phyloP scores from a whole-genome alignment of 1,284 basidiomycete species.

The Ceratobasidium sp. region DNA sequence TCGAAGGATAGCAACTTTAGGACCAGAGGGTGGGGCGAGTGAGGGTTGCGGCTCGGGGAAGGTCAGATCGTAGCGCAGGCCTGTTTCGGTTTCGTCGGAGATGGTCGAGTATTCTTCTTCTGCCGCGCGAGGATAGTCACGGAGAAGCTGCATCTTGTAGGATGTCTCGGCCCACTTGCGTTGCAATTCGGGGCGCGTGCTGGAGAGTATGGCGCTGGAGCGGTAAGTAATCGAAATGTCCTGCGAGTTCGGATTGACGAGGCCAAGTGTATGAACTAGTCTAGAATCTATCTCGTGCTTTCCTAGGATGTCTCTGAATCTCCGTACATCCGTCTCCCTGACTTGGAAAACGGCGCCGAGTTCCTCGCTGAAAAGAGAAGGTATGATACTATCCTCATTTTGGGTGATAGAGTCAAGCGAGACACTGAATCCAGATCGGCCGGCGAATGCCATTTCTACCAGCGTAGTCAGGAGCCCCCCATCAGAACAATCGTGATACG shows the following conservation, averaged over 20 bases:
- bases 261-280: constrained; percentile 77
- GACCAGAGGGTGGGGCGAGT: constrained; percentile 57
- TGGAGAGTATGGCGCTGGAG: constrained; percentile 64
- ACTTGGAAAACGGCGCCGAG: constrained; percentile 93
- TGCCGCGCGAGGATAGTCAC: constrained; percentile 82
- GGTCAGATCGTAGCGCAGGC: constrained; percentile 71
- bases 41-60: constrained; percentile 44
- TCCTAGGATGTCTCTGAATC: constrained; percentile 68
- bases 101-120: constrained; percentile 86
- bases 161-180: constrained; percentile 93
- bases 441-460: constrained; percentile 97
- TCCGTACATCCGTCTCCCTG: constrained; percentile 62
- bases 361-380: constrained; percentile 93
- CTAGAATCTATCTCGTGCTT: constrained; percentile 73
- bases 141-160: constrained; percentile 85
- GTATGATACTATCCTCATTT: constrained; percentile 60
- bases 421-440: constrained; percentile 76
- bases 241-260: constrained; percentile 59
- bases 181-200: constrained; percentile 76
- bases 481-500: constrained; percentile 98
- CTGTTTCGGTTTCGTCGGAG: constrained; percentile 62
- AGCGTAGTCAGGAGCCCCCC: constrained; percentile 92
- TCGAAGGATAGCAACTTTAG: constrained; percentile 91
- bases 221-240: constrained; percentile 64
- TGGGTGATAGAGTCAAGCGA: constrained; percentile 64